Percentiles rank a stretch among this genome's conserved stretches.
These are phyloP conservation scores for Phytophthora idaei DNA, from an alignment of 352 stramenopile species.

Conservation along the genomic window DNA sequence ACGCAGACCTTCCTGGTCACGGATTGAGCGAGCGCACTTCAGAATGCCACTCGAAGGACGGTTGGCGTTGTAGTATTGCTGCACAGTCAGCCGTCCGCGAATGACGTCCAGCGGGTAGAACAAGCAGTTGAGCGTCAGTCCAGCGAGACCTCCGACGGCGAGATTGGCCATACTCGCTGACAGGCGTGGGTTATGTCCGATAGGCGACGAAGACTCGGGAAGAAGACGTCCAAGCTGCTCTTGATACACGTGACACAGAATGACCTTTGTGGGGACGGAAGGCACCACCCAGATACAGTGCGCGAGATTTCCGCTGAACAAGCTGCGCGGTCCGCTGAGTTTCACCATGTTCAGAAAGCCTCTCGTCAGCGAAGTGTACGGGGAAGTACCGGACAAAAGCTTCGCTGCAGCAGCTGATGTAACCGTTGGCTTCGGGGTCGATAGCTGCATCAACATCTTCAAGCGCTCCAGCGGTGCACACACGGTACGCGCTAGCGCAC, in stretches of 20 bases:
- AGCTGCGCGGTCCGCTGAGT: slow-evolving; percentile 55
- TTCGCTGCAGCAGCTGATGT: slow-evolving; percentile 5
- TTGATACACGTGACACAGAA: slow-evolving; percentile 76
- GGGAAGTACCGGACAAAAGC: slow-evolving; percentile 15
- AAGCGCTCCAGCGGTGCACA: slow-evolving; percentile 79
- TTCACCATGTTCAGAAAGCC: slow-evolving; percentile 79
- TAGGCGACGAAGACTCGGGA: slow-evolving; percentile 19
- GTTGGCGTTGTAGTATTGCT: slow-evolving; percentile 62
- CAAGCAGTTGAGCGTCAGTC: slow-evolving; percentile 69
- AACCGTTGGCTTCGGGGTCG: slow-evolving; percentile 33
- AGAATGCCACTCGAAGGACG: slow-evolving; percentile 58
- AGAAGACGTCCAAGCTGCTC: slow-evolving; percentile 48
- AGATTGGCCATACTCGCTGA: slow-evolving; percentile 63
- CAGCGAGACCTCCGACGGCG: slow-evolving; percentile 64
- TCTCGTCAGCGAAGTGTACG: slow-evolving; percentile 54
- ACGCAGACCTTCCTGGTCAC: slow-evolving; percentile 47
- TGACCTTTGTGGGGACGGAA: slow-evolving; percentile 79
- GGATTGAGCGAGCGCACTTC: slow-evolving; percentile 61
- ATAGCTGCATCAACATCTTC: slow-evolving; percentile 84
- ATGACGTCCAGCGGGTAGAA: slow-evolving; percentile 84
- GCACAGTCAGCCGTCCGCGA: slow-evolving; percentile 69
- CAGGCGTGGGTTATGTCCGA: slow-evolving; percentile 23
- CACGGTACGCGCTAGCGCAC: slow-evolving; percentile 63
- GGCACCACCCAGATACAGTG: slow-evolving; percentile 87
- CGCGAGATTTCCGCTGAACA: slow-evolving; percentile 82